Evolutionary conservation across 2,329 filamentous ascomycete species (phyloP), one percentile per base, ranked within the genome.

Genomic region (Cladosporium sp.): DNA sequence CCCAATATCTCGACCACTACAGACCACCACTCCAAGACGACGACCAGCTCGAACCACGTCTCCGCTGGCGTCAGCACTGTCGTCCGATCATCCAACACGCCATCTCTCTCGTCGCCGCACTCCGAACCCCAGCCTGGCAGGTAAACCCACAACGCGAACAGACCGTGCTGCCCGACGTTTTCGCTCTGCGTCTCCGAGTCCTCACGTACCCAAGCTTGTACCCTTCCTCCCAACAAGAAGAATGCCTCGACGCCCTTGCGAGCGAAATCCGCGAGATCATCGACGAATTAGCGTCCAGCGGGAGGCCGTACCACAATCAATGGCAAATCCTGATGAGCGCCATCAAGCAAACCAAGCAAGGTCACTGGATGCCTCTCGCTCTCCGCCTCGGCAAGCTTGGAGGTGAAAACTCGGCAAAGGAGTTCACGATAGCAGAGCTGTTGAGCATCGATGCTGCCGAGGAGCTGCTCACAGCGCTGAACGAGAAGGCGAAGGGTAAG

Each of bases 161-260:
- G 3, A 26, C 37, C 10, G 37, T 68, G 5, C 64, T 72, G 0
- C 71, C 70, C 2, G 60, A 66, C 28, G 73, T 72, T 0, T 76
- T 74, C 59, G 4, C 23, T 0, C 68, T 73, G 57, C 69, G 69
- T 1, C 69, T 78, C 14, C 68, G 69, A 57, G 67, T 78, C 1
- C 65, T 77, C 6, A 65, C 71, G 11, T 75, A 71, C 37, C 71
- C 74, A 1, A 53, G 28, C 26, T 23, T 55, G 26, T 52, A 50
- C 7, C 28, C 40, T 18, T 6, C 26, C 10, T 28, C 49, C 49
- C 23, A 33, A 23, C 50, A 28, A 1, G 26, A 21, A 23, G 37
- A 28, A 16, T 23, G 14, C 6, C 6, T 33, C 4, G 10, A 26
- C 18, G 16, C 16, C 11, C 52, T 65, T n/a, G 40, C 29, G 10